These are phyloP conservation scores for Hypoxylon trugodes DNA, from an alignment of 495 filamentous ascomycete species.

Conservation along the genomic window DNA sequence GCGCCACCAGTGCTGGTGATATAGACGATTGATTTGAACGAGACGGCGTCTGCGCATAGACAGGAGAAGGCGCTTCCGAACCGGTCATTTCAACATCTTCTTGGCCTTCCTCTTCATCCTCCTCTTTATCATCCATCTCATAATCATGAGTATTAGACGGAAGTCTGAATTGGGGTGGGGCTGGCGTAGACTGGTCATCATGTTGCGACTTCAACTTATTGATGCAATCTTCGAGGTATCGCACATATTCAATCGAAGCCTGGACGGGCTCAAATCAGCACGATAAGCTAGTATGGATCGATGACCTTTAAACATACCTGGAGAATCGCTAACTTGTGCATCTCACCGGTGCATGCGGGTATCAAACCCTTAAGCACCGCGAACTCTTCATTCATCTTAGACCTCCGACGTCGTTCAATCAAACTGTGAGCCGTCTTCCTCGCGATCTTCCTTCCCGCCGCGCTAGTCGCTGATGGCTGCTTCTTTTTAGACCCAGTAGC, in stretches of 20 bases:
- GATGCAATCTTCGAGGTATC: slow-evolving; percentile 92
- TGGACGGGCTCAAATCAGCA: slow-evolving; percentile 44
- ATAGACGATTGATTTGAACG: slow-evolving; percentile 54
- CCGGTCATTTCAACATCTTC: slow-evolving; percentile 61
- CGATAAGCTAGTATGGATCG: neutral
- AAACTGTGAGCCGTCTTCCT: slow-evolving; percentile 96
- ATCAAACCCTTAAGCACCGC: slow-evolving; percentile 93
- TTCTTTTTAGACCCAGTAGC: slow-evolving; percentile 71
- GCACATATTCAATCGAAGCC: slow-evolving; percentile 97
- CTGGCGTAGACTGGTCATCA: slow-evolving; percentile 26
- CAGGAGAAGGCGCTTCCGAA: slow-evolving; percentile 48
- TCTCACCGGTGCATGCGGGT: slow-evolving; percentile 89
- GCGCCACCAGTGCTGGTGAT: slow-evolving; percentile 57
- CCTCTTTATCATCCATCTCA: slow-evolving; percentile 40
- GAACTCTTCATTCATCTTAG: slow-evolving; percentile 99
- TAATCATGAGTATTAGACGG: slow-evolving; percentile 40
- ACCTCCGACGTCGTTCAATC: slow-evolving; percentile 88
- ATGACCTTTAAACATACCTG: slow-evolving; percentile 66
- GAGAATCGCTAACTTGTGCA: slow-evolving; percentile 97
- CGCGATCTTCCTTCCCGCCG: slow-evolving; percentile 88
- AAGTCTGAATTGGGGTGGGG: slow-evolving; percentile 31
- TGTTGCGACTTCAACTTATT: slow-evolving; percentile 75
- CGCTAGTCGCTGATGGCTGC: slow-evolving; percentile 71
- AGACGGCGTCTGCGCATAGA: slow-evolving; percentile 41
- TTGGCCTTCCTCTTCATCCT: slow-evolving; percentile 30